These are phyloP conservation scores for Oryza meridionalis DNA, from an alignment of 176 grass and related monocot genomes.

Conservation along the genomic window DNA sequence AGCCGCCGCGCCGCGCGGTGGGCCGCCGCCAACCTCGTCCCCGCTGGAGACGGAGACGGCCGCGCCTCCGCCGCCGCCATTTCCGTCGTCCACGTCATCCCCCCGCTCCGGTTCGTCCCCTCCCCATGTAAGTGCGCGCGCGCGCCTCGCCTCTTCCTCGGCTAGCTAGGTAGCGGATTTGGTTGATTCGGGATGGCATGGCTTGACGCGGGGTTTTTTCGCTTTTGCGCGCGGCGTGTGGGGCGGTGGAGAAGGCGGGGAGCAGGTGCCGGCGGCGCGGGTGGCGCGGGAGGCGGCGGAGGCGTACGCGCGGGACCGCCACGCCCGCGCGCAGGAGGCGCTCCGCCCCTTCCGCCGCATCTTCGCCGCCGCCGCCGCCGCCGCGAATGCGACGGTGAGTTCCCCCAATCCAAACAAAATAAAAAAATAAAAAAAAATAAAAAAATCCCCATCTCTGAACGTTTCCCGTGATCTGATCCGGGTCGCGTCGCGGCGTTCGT, in stretches of 20 bases:
- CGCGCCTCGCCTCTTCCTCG: neutral
- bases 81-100: slow-evolving; percentile 73
- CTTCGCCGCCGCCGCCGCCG: slow-evolving; percentile 37
- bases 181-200: neutral
- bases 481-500: neutral
- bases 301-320: slow-evolving; percentile 64
- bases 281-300: slow-evolving; percentile 53
- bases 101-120: slow-evolving; percentile 60
- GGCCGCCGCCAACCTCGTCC: slow-evolving; percentile 50
- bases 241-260: slow-evolving; percentile 55
- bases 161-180: neutral
- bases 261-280: slow-evolving; percentile 57
- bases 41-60: neutral
- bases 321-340: slow-evolving; percentile 54
- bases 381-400: slow-evolving; percentile 54
- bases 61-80: slow-evolving; percentile 40
- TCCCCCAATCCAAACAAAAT: neutral
- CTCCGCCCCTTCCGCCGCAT: slow-evolving; percentile 59
- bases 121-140: slow-evolving; percentile 52
- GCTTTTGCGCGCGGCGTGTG: neutral
- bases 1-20: slow-evolving; percentile 73
- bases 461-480: neutral
- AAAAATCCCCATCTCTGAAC: neutral
- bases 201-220: slow-evolving; percentile 19
- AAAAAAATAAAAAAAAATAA: neutral